phyloP scores from a whole-genome alignment of 2,329 filamentous ascomycete genomes.

The Fusarium compactum region DNA sequence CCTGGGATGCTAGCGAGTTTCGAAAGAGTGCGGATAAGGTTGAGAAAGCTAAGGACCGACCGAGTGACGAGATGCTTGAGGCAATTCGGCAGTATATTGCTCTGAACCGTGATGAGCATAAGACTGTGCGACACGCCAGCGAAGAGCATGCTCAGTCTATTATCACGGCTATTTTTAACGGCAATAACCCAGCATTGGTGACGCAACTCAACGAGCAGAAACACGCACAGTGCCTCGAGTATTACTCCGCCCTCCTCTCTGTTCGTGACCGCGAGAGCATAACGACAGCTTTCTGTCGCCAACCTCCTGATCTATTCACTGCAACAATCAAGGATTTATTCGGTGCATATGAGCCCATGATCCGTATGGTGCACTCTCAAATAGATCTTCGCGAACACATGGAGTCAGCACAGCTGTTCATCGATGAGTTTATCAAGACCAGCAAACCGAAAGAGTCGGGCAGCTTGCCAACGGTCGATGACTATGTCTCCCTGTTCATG shows the following conservation, averaged over 20 bases:
- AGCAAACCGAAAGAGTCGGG: constrained; percentile 58
- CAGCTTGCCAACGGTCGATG: constrained; percentile 72
- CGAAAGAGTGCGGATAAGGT: constrained; percentile 73
- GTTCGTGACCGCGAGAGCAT: constrained; percentile 81
- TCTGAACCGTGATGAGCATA: constrained; percentile 66
- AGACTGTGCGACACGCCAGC: constrained; percentile 69
- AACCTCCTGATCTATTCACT: constrained; percentile 79
- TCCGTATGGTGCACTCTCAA: constrained; percentile 76
- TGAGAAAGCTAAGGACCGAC: constrained; percentile 69
- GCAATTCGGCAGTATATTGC: constrained; percentile 70
- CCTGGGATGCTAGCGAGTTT: constrained; percentile 79
- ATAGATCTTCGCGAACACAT: constrained; percentile 79
- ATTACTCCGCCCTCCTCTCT: constrained; percentile 76
- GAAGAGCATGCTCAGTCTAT: constrained; percentile 67
- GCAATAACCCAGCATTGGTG: constrained; percentile 59
- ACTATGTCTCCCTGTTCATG: constrained; percentile 76
- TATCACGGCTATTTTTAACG: constrained; percentile 72
- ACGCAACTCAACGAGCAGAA: constrained; percentile 67
- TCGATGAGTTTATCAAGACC: constrained; percentile 76
- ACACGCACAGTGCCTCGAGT: constrained; percentile 75
- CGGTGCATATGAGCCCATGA: constrained; percentile 78
- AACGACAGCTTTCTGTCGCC: constrained; percentile 73
- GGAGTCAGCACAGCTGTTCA: constrained; percentile 73
- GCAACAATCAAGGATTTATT: constrained; percentile 73
- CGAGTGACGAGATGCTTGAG: constrained; percentile 70